A percentile compares a stretch with the other conserved stretches of the same genome.
Evolutionary conservation across 23 red algal species (phyloP).

Genomic region (Porphyridium purpureum): DNA sequence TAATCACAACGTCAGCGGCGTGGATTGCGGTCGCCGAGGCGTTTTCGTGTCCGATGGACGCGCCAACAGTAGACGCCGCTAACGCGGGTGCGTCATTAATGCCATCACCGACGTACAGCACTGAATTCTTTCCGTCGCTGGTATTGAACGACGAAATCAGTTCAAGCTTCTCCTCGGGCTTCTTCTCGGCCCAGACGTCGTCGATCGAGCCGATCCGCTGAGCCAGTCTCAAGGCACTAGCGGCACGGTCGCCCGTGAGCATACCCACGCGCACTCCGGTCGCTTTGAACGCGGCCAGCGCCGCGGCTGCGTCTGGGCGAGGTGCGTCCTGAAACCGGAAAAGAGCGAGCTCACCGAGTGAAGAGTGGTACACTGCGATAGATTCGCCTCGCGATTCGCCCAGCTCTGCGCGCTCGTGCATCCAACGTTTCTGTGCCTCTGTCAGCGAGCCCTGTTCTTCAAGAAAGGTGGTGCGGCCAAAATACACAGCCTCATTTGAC

Average conservation of each 20-base stretch:
- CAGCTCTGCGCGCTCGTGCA: not conserved
- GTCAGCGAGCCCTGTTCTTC: too few species aligned
- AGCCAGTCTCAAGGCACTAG: constrained; percentile 25
- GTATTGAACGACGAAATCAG: constrained; percentile 4
- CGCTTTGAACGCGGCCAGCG: constrained; percentile 12
- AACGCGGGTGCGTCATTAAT: constrained; percentile 90
- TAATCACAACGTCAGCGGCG: constrained; percentile 60
- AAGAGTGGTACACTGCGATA: too few species aligned
- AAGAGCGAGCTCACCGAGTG: constrained; percentile 16
- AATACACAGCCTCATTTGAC: not conserved
- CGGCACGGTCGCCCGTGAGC: constrained; percentile 53
- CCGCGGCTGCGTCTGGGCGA: constrained; percentile 19
- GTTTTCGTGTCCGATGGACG: constrained; percentile 39
- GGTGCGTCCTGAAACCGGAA: constrained; percentile 43
- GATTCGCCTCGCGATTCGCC: constrained; percentile 3
- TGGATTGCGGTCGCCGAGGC: constrained; percentile 38
- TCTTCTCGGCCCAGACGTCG: constrained; percentile 34
- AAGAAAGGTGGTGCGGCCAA: not conserved
- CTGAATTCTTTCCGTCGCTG: constrained; percentile 1
- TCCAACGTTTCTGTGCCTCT: too few species aligned
- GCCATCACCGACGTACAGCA: constrained; percentile 81
- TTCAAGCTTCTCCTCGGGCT: constrained; percentile 55
- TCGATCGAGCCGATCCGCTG: constrained; percentile 9
- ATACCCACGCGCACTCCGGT: constrained; percentile 22
- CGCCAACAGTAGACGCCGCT: constrained; percentile 38